phyloP scores from a whole-genome alignment of 1,139 yeast genomes.

The Diutina pseudorugosa region DNA sequence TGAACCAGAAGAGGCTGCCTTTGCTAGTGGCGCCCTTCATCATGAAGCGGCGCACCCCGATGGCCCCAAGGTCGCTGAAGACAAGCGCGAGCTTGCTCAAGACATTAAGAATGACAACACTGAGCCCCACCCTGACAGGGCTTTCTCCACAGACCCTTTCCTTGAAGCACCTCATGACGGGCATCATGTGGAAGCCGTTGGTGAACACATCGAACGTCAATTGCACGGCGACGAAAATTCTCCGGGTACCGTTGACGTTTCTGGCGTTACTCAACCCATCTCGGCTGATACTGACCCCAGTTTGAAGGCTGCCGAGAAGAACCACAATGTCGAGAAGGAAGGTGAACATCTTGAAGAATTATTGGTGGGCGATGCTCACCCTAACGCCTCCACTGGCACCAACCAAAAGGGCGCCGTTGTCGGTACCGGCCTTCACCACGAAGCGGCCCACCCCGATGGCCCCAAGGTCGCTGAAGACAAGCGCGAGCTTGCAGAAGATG shows the following conservation, averaged over 20 bases:
- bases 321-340: not conserved
- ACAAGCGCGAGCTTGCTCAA: conserved; percentile 13
- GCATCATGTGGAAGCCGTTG: not conserved
- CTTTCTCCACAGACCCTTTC: not conserved
- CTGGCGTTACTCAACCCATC: not conserved
- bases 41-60: conserved; percentile 4
- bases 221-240: not conserved
- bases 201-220: not conserved
- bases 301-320: not conserved
- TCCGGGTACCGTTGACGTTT: not conserved
- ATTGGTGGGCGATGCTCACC: not conserved
- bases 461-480: conserved; percentile 9
- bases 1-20: not conserved
- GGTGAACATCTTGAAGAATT: not conserved
- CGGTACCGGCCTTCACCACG: not conserved
- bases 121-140: not conserved
- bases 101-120: conserved; percentile 5
- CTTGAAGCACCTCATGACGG: not conserved
- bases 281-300: not conserved
- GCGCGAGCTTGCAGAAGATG: conserved; percentile 12
- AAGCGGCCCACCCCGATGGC: conserved; percentile 4
- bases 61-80: conserved; percentile 6
- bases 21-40: not conserved
- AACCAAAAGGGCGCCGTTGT: not conserved
- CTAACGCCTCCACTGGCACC: not conserved